A percentile compares a stretch with the other conserved stretches of the same genome.
These are phyloP conservation scores for Vickermania spadyakhi DNA, from an alignment of 208 protist species.

Conservation along the genomic window DNA sequence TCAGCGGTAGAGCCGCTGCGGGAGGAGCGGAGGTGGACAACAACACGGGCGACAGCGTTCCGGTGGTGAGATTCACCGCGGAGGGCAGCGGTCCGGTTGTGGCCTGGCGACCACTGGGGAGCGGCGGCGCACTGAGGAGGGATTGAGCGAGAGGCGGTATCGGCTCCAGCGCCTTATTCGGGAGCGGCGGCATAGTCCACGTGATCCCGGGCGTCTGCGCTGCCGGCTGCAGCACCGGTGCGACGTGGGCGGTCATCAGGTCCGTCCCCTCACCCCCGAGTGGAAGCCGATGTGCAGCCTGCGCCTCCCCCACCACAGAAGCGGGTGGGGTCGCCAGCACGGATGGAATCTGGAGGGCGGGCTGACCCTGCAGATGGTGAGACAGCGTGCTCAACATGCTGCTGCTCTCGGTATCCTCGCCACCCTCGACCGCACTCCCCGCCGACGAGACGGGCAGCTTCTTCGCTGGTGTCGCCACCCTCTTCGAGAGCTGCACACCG, in stretches of 20 bases:
- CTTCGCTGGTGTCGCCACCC: no score
- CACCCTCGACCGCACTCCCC: not conserved
- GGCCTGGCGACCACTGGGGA: no score
- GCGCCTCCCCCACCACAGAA: not conserved
- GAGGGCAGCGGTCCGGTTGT: conserved; percentile 1
- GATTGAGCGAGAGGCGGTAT: not conserved
- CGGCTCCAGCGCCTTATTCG: not conserved
- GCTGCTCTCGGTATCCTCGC: not conserved
- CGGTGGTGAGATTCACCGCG: not conserved
- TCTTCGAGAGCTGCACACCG: no score
- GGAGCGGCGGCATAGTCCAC: conserved; percentile 6
- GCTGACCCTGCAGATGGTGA: not conserved
- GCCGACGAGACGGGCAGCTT: not conserved
- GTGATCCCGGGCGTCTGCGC: not conserved
- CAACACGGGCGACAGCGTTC: not conserved
- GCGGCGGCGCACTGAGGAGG: conserved; percentile 1
- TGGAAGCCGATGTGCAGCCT: not conserved
- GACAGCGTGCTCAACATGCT: not conserved
- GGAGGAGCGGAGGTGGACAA: not conserved
- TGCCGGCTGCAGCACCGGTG: not conserved
- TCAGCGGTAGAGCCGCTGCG: conserved; percentile 12
- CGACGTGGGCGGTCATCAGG: not conserved
- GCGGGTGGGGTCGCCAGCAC: not conserved
- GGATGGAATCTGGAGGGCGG: not conserved
- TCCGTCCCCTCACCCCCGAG: no score